Evolutionary conservation across 495 filamentous ascomycete species (phyloP).

Genomic region (Patellaria atrata): DNA sequence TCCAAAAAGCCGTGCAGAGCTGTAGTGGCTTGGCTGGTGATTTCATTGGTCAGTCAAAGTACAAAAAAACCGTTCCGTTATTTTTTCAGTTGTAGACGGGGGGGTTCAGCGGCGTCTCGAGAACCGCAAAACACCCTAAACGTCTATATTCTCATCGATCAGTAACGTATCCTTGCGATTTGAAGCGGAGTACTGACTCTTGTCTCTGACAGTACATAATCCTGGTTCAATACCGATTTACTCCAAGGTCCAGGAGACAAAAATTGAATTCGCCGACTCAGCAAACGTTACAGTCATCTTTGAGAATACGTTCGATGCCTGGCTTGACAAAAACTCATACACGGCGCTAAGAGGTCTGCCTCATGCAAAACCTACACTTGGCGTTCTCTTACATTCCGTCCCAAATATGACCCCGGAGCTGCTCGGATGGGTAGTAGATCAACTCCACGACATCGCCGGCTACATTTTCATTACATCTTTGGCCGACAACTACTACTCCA

Average conservation of each 20-base stretch:
- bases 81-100: no score
- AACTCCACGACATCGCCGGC: conserved; percentile 7
- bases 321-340: conserved; percentile 2
- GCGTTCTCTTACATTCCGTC: conserved; percentile 12
- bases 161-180: no score
- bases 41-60: conserved; percentile 17
- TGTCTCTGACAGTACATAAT: no score
- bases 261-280: no score
- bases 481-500: conserved; percentile 10
- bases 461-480: conserved; percentile 13
- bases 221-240: conserved; percentile 16
- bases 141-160: no score
- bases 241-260: conserved; percentile 1
- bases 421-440: conserved; percentile 2
- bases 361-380: conserved; percentile 7
- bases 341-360: conserved; percentile 4
- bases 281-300: conserved; percentile 16
- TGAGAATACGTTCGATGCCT: conserved; percentile 11
- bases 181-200: no score
- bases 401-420: conserved; percentile 2
- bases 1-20: conserved; percentile 22
- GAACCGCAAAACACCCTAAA: no score
- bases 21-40: conserved; percentile 13
- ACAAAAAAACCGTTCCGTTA: no score
- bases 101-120: no score